Evolutionary conservation across 345 rosid species (phyloP), one percentile per base, ranked within the genome.

Genomic region (Jatropha curcas): DNA sequence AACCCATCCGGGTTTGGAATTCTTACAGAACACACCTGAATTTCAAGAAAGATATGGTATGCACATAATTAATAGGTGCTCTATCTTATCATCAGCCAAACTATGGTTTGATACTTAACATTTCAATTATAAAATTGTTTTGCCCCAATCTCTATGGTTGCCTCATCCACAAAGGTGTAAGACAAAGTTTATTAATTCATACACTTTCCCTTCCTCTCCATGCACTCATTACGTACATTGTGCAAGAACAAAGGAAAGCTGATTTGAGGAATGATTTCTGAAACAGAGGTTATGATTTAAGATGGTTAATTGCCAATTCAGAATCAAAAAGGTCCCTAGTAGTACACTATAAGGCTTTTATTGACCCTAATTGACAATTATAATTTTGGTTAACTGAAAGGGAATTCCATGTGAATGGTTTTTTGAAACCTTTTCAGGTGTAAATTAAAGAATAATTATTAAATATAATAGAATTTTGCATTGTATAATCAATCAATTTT

Each of bases 41-140:
- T 89, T 88, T 79, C 98, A 88, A 84, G 92, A 95, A 82, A 87
- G 92, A 92, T 95, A 95, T 65, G 92, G 99, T 92, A 82, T 31
- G 84, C 76, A 73, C 66, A 57, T 60, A 30, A 37, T 39, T 10
- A 1, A 35, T 25, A 35, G 25, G 14, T 46, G n/a, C 30, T 12
- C 27, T 4, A 45, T 65, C 60, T 64, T 59, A 59, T 69, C 39
- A 20, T 34, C 1, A 2, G 62, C 51, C 28, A 72, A 39, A 20
- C 16, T 45, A 7, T 58, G 9, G 28, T 25, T 35, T 31, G 7
- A 6, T 60, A n/a, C 5, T 28, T 58, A 22, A 24, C 41, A 51
- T 19, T 64, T 43, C 52, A 41, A 64, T 43, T 24, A 35, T 2
- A 7, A 67, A 67, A 50, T 7, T 31, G 27, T 28, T 34, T 33